Conservation (phyloP, 2,329 filamentous ascomycete genomes). For the Thielaviopsis musarum region DNA sequence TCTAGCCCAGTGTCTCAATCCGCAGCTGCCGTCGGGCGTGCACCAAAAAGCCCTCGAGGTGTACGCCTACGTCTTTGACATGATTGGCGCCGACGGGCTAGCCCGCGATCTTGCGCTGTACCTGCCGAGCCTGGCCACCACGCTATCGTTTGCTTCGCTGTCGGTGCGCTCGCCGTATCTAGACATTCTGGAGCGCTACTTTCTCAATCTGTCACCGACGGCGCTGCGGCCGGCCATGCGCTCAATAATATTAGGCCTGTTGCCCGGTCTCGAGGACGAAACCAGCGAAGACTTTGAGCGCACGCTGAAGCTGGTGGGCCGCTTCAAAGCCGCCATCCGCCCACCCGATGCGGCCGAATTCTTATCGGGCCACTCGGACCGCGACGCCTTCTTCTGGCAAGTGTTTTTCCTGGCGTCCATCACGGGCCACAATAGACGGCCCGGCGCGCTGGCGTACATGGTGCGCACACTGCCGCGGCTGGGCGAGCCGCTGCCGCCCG, state of each 20-base stretch:
- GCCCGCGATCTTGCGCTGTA: slow-evolving; percentile 74
- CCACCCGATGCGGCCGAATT: slow-evolving; percentile 26
- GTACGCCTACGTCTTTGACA: slow-evolving; percentile 73
- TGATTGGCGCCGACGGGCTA: slow-evolving; percentile 67
- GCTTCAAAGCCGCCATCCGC: slow-evolving; percentile 53
- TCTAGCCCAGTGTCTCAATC: slow-evolving; percentile 87
- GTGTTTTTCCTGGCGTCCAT: slow-evolving; percentile 90
- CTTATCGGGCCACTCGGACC: slow-evolving; percentile 36
- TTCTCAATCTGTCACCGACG: slow-evolving; percentile 53
- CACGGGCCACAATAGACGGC: slow-evolving; percentile 68
- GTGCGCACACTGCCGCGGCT: slow-evolving; percentile 59
- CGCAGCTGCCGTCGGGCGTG: slow-evolving; percentile 81
- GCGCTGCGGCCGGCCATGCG: slow-evolving; percentile 77
- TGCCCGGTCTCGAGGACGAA: slow-evolving; percentile 89
- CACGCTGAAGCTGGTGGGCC: slow-evolving; percentile 61
- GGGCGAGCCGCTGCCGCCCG: slow-evolving; percentile 24
- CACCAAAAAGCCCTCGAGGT: slow-evolving; percentile 96
- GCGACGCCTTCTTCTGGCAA: slow-evolving; percentile 93
- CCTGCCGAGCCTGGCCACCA: slow-evolving; percentile 73
- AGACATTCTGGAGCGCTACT: slow-evolving; percentile 63
- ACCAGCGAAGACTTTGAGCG: slow-evolving; percentile 94
- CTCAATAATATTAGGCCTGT: slow-evolving; percentile 69
- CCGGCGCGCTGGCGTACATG: slow-evolving; percentile 78
- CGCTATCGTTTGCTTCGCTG: slow-evolving; percentile 85
- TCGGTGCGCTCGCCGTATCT: slow-evolving; percentile 78